phyloP scores from a whole-genome alignment of 208 protist species.

The Leishmania tarentolae region DNA sequence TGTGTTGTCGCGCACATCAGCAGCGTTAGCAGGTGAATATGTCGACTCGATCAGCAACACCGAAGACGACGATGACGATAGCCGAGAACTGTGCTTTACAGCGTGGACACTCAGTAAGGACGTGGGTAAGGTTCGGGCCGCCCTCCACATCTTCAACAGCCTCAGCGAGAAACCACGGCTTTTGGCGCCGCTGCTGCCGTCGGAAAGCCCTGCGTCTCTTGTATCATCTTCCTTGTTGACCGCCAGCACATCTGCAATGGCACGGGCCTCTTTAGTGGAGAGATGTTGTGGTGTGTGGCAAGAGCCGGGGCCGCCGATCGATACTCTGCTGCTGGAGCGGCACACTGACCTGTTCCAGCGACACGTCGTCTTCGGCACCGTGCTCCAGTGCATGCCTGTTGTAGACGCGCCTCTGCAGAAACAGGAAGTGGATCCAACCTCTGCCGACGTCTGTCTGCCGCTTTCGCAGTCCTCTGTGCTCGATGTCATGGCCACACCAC shows the following conservation, averaged over 20 bases:
- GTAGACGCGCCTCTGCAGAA: neutral
- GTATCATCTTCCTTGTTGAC: neutral
- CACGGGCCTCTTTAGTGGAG: neutral
- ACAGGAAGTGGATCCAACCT: neutral
- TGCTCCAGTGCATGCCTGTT: slow-evolving; percentile 9
- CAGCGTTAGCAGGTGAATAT: neutral
- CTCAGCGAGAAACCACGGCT: slow-evolving; percentile 60
- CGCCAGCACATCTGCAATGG: neutral
- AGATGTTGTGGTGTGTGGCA: slow-evolving; percentile 17
- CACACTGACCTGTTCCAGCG: slow-evolving; percentile 43
- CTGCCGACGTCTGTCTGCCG: neutral
- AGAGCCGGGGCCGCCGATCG: slow-evolving; percentile 30
- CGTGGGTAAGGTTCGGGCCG: slow-evolving; percentile 63
- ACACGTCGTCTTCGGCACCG: slow-evolving; percentile 31
- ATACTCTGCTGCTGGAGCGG: slow-evolving; percentile 52
- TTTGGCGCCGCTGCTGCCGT: slow-evolving; percentile 39
- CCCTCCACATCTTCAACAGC: slow-evolving; percentile 77
- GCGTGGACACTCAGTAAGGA: slow-evolving; percentile 68
- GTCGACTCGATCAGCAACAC: neutral
- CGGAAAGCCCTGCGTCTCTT: neutral
- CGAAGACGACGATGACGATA: slow-evolving; percentile 3
- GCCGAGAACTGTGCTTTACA: slow-evolving; percentile 72
- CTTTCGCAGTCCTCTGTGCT: neutral
- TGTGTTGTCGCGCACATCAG: too few relatives aligned
- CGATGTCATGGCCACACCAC: neutral